Conservation (phyloP, 1,139 yeast species). For the Sugiyamaella grinbergsii region DNA sequence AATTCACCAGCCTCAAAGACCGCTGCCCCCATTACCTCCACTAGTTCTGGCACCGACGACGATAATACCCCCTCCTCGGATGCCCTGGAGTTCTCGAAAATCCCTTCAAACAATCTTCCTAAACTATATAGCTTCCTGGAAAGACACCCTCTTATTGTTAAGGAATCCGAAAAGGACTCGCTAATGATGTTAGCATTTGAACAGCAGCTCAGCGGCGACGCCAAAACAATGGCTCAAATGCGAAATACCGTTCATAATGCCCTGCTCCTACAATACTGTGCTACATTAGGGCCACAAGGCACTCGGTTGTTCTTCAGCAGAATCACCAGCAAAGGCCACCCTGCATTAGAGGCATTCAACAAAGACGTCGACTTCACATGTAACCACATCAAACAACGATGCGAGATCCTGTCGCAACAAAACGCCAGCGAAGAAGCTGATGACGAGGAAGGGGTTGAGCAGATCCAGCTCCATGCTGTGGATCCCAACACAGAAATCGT, state of each 20-base stretch:
- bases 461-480: constrained; percentile 82
- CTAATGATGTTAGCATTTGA: constrained; percentile 93
- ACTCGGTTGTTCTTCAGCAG: constrained; percentile 70
- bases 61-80: constrained; percentile 59
- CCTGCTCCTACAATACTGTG: constrained; percentile 72
- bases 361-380: constrained; percentile 74
- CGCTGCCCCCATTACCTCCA: constrained; percentile 16
- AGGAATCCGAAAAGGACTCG: constrained; percentile 87
- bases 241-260: constrained; percentile 77
- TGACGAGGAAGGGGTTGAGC: constrained; percentile 64
- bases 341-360: constrained; percentile 65
- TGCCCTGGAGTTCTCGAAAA: constrained; percentile 64
- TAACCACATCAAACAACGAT: constrained; percentile 72
- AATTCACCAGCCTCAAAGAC: constrained; percentile 25
- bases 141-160: constrained; percentile 67
- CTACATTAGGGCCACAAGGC: constrained; percentile 60
- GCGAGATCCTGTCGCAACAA: constrained; percentile 61
- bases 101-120: constrained; percentile 52
- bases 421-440: constrained; percentile 46
- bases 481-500: constrained; percentile 80
- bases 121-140: constrained; percentile 56
- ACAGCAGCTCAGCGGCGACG: constrained; percentile 64
- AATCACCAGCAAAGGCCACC: constrained; percentile 56
- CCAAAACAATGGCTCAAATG: constrained; percentile 46
- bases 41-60: constrained; percentile 44